Evolutionary conservation across 108 stramenopile genomes (phyloP), one percentile per base, ranked within the genome.

Genomic region (Discostella stelligeroides): DNA sequence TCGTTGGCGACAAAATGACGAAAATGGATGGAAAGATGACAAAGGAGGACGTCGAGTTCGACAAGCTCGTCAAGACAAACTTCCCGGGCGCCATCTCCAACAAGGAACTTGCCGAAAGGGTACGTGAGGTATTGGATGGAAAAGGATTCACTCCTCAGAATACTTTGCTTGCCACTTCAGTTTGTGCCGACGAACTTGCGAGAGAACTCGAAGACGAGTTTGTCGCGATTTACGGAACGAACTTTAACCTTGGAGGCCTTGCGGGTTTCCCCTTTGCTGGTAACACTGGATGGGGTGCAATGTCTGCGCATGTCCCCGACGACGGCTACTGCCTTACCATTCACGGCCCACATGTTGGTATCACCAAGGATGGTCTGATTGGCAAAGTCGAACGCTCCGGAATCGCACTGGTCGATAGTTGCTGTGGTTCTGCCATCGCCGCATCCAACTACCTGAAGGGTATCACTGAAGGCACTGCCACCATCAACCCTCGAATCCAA

Each of bases 291-390:
- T 88, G 86, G 65, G 85, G 85, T 45, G 88, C 88, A 66, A 85
- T 89, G 84, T 78, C 84, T 21, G 71, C 72, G 15, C 88, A 89
- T 73, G 83, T 89, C 34, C 85, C 88, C 20, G 85, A 86, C 45
- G 79, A 82, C 23, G 88, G 88, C 34, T 80, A 68, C 15, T 81
- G 79, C 67, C 61, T 89, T 23, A 76, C 85, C 28, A 75, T 86
- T 40, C 86, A 73, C 72, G 88, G 85, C 41, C 88, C 88, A 53
- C 88, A 89, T 49, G 88, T 89, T 11, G 88, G 88, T 29, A 69
- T 89, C 37, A 82, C 84, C 57, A 41, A 53, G n/a, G 70, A 80
- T 38, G 88, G 88, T 13, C 40, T 50, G 18, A 70, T 89, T 28
- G 88, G 88, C 23, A 86, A 76, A 20, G 82, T 86, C 41, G 76